Base-by-base conservation (phyloP, 306 rosid species). In the Glycine soja region DNA sequence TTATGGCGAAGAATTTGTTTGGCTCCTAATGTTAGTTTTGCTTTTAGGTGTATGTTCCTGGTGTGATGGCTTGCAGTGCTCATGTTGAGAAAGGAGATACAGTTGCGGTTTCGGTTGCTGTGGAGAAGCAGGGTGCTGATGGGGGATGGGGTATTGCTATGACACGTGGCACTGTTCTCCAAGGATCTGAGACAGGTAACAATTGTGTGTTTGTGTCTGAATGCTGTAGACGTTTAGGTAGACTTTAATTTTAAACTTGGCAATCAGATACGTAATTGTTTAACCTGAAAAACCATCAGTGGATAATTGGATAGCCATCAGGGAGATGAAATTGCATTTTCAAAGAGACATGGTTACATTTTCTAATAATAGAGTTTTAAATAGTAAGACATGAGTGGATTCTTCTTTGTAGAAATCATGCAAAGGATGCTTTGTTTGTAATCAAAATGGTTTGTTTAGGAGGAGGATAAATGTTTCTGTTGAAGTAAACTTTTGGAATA, bases 51-150 rank as follows among this genome's bases (percentile, higher is more conserved):
- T 95, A 91, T 81, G 93, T 95, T 79, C 98, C 99, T 58, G 96
- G 99, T 84, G 93, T 95, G 75, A 0, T 90, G 89, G 97, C 98
- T 85, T 93, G 99, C 84, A 93, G 97, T 85, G 93, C 92, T 86
- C 98, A 90, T 83, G 99, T 95, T 64, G 99, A 95, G 86, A 87
- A 86, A 79, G 98, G 96, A 46, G 97, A 95, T 34, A 72, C 67
- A 12, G 91, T 95, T 57, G 97, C 90, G 1, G 97, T 93, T 70
- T 93, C 99, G 6, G 96, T 91, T 73, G 91, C 98, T 40, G 86
- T 91, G 46, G 97, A 95, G 92, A 93, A 95, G 90, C 90, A 91
- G 72, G 89, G 84, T 64, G 36, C 38, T 36, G 97, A 88, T 82
- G 94, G 97, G 64, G 91, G 92, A 48, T 95, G 99, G 93, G 79